Conservation (phyloP, 1,284 basidiomycete species). For the Ceratobasidium sp. region DNA sequence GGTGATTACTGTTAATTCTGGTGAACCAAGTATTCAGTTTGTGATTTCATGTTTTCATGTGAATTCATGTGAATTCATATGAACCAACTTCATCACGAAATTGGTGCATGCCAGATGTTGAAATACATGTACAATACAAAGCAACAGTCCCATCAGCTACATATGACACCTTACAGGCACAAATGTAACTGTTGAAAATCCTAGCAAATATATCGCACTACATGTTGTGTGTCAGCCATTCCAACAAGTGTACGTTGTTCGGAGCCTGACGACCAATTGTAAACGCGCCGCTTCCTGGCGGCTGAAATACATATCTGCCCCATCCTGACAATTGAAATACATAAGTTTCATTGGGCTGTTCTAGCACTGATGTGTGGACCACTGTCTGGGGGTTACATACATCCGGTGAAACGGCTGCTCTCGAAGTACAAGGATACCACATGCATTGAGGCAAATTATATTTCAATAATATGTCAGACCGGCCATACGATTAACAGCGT, state of each 20-base stretch:
- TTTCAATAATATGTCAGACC: too few relatives aligned
- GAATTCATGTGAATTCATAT: too few relatives aligned
- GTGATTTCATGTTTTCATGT: too few relatives aligned
- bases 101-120: neutral
- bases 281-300: neutral
- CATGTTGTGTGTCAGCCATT: neutral
- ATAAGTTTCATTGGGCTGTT: neutral
- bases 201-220: neutral
- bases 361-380: too few relatives aligned
- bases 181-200: neutral
- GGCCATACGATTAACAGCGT: too few relatives aligned
- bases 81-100: constrained; percentile 3
- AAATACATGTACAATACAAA: constrained; percentile 6
- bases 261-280: neutral
- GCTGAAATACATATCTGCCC: neutral
- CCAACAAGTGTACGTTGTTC: neutral
- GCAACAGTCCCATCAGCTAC: neutral
- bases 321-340: too few relatives aligned
- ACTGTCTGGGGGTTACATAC: too few relatives aligned
- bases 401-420: too few relatives aligned
- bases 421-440: too few relatives aligned
- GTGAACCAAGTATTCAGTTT: too few relatives aligned
- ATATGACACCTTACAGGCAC: neutral
- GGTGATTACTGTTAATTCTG: too few relatives aligned
- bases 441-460: too few relatives aligned